phyloP scores from a whole-genome alignment of 164 flowering plant genomes.

The Saururus chinensis region DNA sequence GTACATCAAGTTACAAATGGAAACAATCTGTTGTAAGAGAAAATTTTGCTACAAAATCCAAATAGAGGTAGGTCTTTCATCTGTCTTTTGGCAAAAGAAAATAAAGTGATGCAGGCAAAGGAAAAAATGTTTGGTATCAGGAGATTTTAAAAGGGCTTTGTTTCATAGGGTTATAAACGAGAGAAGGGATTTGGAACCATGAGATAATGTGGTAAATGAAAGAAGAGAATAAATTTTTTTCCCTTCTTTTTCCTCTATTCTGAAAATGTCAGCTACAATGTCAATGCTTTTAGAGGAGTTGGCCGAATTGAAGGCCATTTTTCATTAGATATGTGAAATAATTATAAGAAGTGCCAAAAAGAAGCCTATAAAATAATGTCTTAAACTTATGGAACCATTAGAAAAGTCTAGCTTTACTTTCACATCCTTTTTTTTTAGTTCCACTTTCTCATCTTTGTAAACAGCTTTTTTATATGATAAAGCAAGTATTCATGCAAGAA shows the following conservation, averaged over 20 bases:
- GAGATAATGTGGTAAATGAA: neutral
- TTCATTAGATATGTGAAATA: too few species aligned
- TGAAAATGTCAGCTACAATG: too few species aligned
- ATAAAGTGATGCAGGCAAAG: neutral
- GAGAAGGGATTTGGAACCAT: neutral
- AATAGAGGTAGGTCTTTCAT: neutral
- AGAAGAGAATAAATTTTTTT: too few species aligned
- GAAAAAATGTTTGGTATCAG: neutral
- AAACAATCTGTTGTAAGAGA: constrained; percentile 39
- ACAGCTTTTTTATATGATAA: neutral
- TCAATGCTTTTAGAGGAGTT: too few species aligned
- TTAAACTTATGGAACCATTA: too few species aligned
- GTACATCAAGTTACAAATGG: constrained; percentile 19
- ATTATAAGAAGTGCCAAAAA: too few species aligned
- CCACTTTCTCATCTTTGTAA: neutral
- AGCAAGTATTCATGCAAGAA: too few species aligned
- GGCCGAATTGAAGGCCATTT: too few species aligned
- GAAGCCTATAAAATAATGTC: too few species aligned
- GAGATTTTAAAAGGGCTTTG: neutral
- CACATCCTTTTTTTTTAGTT: too few species aligned
- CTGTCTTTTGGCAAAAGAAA: neutral
- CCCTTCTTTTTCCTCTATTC: too few species aligned
- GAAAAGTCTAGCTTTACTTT: too few species aligned
- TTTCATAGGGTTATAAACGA: neutral
- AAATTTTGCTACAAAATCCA: constrained; percentile 21